A percentile compares a stretch with the other conserved stretches of the same genome.
phyloP scores from a whole-genome alignment of 305 asterid species.

The Fraxinus baroniana region DNA sequence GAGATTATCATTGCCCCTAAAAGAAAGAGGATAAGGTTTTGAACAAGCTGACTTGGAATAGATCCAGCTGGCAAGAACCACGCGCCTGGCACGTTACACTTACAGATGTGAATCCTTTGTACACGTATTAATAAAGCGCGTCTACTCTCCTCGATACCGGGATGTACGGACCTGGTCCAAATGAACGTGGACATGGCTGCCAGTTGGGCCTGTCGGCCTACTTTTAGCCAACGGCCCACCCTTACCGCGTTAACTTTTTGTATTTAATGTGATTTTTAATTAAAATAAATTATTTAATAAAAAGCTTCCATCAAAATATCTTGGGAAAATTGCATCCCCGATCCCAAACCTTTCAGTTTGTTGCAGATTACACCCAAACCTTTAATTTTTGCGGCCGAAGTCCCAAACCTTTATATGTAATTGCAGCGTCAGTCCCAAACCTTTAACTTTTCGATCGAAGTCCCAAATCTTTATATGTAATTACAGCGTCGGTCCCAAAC shows the following conservation, averaged over 20 bases:
- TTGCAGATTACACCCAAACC: too few species aligned
- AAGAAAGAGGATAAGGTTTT: slow-evolving; percentile 12
- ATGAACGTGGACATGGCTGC: background rate
- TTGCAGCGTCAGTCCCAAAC: too few species aligned
- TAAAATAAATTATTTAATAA: too few species aligned
- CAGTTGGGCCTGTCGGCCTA: slow-evolving; percentile 4
- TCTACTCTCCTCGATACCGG: background rate
- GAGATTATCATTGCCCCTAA: background rate
- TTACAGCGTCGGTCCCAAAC: too few species aligned
- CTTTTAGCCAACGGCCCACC: background rate
- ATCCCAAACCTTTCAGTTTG: too few species aligned
- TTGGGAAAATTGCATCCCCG: too few species aligned
- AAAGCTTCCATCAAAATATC: background rate
- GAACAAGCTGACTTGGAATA: background rate
- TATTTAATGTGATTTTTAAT: background rate
- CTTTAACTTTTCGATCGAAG: too few species aligned
- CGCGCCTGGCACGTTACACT: slow-evolving; percentile 1
- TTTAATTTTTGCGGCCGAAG: too few species aligned
- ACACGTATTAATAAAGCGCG: background rate
- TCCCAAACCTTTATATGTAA: too few species aligned
- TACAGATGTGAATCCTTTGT: background rate
- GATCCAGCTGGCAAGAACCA: slow-evolving; percentile 23
- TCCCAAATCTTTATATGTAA: too few species aligned
- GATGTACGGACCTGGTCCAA: background rate
- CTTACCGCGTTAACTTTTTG: background rate